These are phyloP conservation scores for Amphichorda felina DNA, from an alignment of 2,329 filamentous ascomycete genomes.

Conservation along the genomic window DNA sequence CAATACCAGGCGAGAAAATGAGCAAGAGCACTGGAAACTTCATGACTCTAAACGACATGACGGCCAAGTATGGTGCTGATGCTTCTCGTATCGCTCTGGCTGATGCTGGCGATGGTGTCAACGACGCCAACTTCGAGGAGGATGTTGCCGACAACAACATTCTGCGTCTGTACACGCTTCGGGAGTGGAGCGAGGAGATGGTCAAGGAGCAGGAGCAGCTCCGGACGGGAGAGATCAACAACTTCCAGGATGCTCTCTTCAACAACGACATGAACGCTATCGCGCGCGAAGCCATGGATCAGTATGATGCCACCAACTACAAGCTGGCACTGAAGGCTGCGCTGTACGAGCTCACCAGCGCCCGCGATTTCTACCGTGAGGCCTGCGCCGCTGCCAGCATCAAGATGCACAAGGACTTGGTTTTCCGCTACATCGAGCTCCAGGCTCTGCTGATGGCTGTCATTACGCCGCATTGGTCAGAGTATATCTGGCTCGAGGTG, in stretches of 20 bases:
- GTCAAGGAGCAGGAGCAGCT: constrained; percentile 56
- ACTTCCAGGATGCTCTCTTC: constrained; percentile 81
- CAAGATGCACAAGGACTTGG: constrained; percentile 75
- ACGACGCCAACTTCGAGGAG: constrained; percentile 96
- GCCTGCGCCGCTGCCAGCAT: constrained; percentile 63
- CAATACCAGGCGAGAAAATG: constrained; percentile 69
- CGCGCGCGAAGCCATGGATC: constrained; percentile 63
- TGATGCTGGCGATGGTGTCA: constrained; percentile 87
- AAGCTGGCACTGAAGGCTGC: constrained; percentile 57
- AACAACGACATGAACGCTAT: constrained; percentile 84
- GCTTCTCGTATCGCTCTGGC: constrained; percentile 84
- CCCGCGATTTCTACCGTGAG: constrained; percentile 81
- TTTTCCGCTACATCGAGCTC: constrained; percentile 72
- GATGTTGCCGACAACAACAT: constrained; percentile 87
- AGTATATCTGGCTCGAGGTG: constrained; percentile 89
- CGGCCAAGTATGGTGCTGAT: constrained; percentile 89
- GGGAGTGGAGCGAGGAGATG: constrained; percentile 88
- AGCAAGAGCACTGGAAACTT: constrained; percentile 97
- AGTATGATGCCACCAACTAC: constrained; percentile 73
- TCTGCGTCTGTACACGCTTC: constrained; percentile 66
- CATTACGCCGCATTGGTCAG: constrained; percentile 86
- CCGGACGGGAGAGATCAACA: constrained; percentile 61
- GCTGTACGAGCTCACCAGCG: constrained; percentile 6
- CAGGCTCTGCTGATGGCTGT: constrained; percentile 75
- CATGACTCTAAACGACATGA: constrained; percentile 75